These are phyloP conservation scores for Pseudogymnoascus destructans DNA, from an alignment of 2,329 filamentous ascomycete genomes.

Conservation along the genomic window DNA sequence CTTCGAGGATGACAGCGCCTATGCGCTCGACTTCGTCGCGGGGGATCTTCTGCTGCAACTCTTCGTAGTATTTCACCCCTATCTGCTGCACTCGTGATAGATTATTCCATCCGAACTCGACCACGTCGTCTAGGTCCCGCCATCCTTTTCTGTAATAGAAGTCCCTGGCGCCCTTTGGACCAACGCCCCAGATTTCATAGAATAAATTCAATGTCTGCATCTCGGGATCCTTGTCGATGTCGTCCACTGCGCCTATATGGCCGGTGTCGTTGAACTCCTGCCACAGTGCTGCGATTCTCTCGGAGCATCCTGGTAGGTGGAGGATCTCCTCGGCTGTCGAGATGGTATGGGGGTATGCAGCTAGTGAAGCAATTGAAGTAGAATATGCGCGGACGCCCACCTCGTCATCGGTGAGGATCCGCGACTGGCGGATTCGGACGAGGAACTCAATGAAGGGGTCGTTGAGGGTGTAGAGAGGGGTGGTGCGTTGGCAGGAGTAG, in stretches of 20 bases:
- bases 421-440: constrained; percentile 57
- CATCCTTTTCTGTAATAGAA: constrained; percentile 65
- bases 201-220: constrained; percentile 56
- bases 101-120: constrained; percentile 66
- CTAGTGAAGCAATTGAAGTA: constrained; percentile 68
- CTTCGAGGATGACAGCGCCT: constrained; percentile 44
- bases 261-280: constrained; percentile 56
- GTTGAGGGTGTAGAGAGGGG: constrained; percentile 59
- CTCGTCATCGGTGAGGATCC: constrained; percentile 59
- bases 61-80: constrained; percentile 85
- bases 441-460: constrained; percentile 60
- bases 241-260: constrained; percentile 47
- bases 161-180: constrained; percentile 62
- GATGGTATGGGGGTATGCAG: constrained; percentile 54
- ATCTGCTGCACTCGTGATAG: constrained; percentile 80
- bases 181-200: constrained; percentile 86
- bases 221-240: constrained; percentile 49
- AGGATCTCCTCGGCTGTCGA: constrained; percentile 29
- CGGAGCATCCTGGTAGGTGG: constrained; percentile 63
- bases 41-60: constrained; percentile 60
- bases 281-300: constrained; percentile 66
- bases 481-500: constrained; percentile 73
- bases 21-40: constrained; percentile 63
- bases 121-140: constrained; percentile 72
- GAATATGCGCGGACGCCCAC: constrained; percentile 79